Conservation (phyloP, 1,284 basidiomycete genomes). For the Ceratobasidium sp. region DNA sequence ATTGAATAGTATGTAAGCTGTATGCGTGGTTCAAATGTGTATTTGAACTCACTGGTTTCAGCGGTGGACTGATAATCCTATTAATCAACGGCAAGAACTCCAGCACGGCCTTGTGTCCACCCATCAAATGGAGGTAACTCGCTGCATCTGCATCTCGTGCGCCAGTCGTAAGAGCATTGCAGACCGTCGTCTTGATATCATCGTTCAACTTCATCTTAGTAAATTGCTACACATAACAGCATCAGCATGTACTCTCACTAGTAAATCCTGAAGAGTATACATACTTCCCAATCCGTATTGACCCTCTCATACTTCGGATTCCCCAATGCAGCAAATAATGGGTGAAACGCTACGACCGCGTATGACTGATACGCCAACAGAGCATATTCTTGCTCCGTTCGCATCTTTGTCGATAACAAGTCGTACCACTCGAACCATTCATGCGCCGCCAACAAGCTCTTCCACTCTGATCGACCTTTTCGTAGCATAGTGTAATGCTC, state of each 20-base stretch:
- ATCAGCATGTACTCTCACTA: no score
- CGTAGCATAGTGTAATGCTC: conserved; percentile 89
- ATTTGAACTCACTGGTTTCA: conserved; percentile 79
- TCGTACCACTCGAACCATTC: conserved; percentile 92
- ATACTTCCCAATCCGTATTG: conserved; percentile 87
- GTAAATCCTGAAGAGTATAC: conserved; percentile 50
- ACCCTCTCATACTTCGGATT: conserved; percentile 80
- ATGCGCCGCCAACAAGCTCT: conserved; percentile 79
- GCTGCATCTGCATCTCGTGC: conserved; percentile 38
- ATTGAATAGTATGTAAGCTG: conserved; percentile 35
- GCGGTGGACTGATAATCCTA: conserved; percentile 92
- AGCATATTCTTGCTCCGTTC: conserved; percentile 83
- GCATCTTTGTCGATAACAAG: conserved; percentile 75
- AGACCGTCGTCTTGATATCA: conserved; percentile 85
- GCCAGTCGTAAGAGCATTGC: conserved; percentile 54
- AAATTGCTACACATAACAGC: conserved; percentile 14
- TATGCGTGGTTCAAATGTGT: background rate
- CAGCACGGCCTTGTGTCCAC: conserved; percentile 64
- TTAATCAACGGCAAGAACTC: conserved; percentile 93
- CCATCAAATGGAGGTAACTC: conserved; percentile 29
- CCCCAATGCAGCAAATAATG: conserved; percentile 86
- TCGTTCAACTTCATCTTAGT: conserved; percentile 76
- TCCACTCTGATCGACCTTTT: conserved; percentile 82
- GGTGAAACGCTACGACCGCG: conserved; percentile 87
- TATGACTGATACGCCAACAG: conserved; percentile 87